Base-by-base conservation (phyloP, 192 early-diverging fungal species). In the Rhizoclosmatium sp. region DNA sequence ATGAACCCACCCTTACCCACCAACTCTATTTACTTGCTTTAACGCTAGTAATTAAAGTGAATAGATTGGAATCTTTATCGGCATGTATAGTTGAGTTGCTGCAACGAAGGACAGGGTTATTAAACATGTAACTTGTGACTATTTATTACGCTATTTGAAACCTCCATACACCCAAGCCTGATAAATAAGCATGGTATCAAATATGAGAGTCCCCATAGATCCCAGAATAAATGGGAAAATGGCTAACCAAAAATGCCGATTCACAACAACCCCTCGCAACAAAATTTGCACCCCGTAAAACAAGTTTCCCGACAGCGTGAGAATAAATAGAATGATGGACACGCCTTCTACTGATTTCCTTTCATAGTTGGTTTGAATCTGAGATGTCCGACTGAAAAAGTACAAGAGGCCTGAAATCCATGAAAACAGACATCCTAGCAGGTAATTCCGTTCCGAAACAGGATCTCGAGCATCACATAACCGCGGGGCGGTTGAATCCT, bases 341-440 rank as follows among this genome's bases (percentile, higher is more conserved):
- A 89, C 72, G 1, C 88, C 88, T 12, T 79, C 73, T 16, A 83
- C 82, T 39, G 76, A 79, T 47, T 81, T 78, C 56, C 84, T 76
- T 58, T 71, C 48, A 68, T 83, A 86, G 72, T 88, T 89, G 9
- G 47, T 58, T 31, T 40, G 48, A 71, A 71, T 71, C 39, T 71
- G 70, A 49, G 70, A 71, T 23, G 51, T 58, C 3, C 70, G 70
- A 59, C 70, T 71, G 51, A 71, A 71, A 42, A 71, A 71, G 19
- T 71, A 71, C 2, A 68, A 19, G 16, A 71, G 70, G 7, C 70
- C 70, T 14, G 70, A 71, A 16, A 71, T 42, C 70, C 70, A 71
- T 44, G 70, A 71, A 19, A 54, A 58, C 9, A 71, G 7, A 45
- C 70, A 71, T 3, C 70, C 70, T 9, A 71, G 7, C 7, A 42